Base-by-base conservation (phyloP, 495 filamentous ascomycete species). In the Neurospora sp. region DNA sequence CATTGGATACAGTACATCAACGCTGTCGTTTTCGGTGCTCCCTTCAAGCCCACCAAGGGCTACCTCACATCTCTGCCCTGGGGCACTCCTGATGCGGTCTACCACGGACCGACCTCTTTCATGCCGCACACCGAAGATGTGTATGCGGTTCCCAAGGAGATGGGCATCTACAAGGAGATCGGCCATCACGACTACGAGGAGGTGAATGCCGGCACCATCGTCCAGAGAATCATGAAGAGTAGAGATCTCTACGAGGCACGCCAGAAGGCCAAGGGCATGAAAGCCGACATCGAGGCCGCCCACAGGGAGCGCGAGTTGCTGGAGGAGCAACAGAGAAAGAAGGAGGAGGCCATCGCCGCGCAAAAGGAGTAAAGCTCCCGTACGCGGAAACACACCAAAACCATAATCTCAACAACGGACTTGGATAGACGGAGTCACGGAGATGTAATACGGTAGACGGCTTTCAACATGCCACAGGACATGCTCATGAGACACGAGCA, bases 31-130 rank as follows among this genome's bases (percentile, higher is more conserved):
- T 94, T 99, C 79, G 92, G 91, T 38, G 93, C 96, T 1, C 96
- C 96, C 2, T 97, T 95, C 81, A 89, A 89, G 0, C 94, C 94
- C 2, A 93, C 89, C 37, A 84, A 89, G 75, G 79, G 86, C 3
- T 99, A 96, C 77, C 85, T 99, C 40, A 86, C 85, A 35, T 84
- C 88, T 8, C 85, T 96, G 40, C 95, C 94, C 0, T 90, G 88
- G 75, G 92, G 93, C 37, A 87, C 85, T 16, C 93, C 93, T 4
- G 84, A 91, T 77, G 90, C 88, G 5, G 94, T 99, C 70, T 99
- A 98, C 81, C 96, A 99, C 82, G 96, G 96, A 10, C 93, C 94
- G 1, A 98, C 96, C 0, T 88, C 91, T 27, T 97, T 97, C 79
- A 96, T 97, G 82, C 92, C 93, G 2, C 85, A 92, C 27, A 92